Base-by-base conservation (phyloP, 768 basidiomycete species). In the Megacollybia marginata region DNA sequence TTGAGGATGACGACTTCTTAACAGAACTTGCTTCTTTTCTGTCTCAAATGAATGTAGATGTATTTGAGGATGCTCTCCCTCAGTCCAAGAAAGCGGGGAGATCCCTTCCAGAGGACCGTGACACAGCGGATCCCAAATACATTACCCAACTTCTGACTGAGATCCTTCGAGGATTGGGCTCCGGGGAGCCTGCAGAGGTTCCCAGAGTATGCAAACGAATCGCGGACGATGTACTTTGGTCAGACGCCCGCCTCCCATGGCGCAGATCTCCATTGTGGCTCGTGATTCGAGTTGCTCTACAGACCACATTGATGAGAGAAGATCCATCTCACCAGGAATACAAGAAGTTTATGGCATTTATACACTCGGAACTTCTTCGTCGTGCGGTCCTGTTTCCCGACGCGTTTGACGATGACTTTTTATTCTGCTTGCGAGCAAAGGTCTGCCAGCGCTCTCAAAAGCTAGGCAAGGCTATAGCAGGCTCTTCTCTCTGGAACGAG, bases 191-290 rank as follows among this genome's bases (percentile, higher is more conserved):
- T 28, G 23, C 31, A 35, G 56, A 63, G 8, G 42, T 34, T n/a
- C 31, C 18, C 13, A 15, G 44, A 16, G 23, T 44, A 47, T 16
- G 54, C 63, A 79, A 79, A 55, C 70, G 72, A 5, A 60, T 77
- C 0, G 64, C 62, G 6, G 77, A 79, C 47, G 72, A 79, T n/a
- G 69, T 77, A 2, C 59, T 73, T 2, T 43, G 11, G 31, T 73
- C 72, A 69, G 33, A 62, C 5, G 50, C 61, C n/a, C 47, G 55
- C 23, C 57, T 64, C 45, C 79, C 64, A 9, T 80, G 79, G 78
- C 62, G 79, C 23, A 65, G 78, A 18, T 74, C 75, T 9, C 60
- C 75, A 0, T 60, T 75, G 11, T 80, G 78, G 78, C 67, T 78
- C 2, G 55, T 75, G 9, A 57, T 76, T 31, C 72, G 76, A 9